A percentile compares a stretch with the other conserved stretches of the same genome.
phyloP scores from a whole-genome alignment of 805 yeast genomes.

The Zygosaccharomyces bisporus region DNA sequence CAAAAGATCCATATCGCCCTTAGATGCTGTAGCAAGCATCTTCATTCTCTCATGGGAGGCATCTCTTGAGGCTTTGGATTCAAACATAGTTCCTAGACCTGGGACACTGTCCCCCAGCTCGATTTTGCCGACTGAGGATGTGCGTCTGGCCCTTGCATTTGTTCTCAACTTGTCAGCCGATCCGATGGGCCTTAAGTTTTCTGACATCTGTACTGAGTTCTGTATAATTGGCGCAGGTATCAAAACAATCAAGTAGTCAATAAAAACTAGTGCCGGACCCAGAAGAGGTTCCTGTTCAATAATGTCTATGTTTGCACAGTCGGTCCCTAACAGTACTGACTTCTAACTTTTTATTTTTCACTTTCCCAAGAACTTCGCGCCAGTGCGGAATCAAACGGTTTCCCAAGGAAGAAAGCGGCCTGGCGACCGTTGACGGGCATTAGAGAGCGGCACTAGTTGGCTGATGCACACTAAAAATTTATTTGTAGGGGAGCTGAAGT shows the following conservation, averaged over 20 bases:
- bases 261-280: too few relatives aligned
- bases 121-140: constrained; percentile 72
- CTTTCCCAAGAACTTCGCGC: too few relatives aligned
- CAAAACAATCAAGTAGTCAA: neutral
- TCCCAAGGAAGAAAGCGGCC: too few relatives aligned
- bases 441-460: too few relatives aligned
- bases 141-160: constrained; percentile 40
- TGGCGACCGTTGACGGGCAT: too few relatives aligned
- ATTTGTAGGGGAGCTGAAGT: too few relatives aligned
- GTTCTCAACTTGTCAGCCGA: constrained; percentile 14
- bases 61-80: constrained; percentile 41
- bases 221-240: neutral
- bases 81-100: constrained; percentile 62
- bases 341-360: too few relatives aligned
- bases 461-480: too few relatives aligned
- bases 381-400: too few relatives aligned
- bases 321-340: too few relatives aligned
- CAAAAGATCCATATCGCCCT: constrained; percentile 50
- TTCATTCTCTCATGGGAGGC: constrained; percentile 38
- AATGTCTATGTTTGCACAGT: too few relatives aligned
- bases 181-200: constrained; percentile 13
- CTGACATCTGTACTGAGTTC: constrained; percentile 3
- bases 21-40: constrained; percentile 32
- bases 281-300: too few relatives aligned
- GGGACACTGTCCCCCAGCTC: constrained; percentile 70